phyloP scores from a whole-genome alignment of 2,329 filamentous ascomycete genomes.

The Penicillium sp. region DNA sequence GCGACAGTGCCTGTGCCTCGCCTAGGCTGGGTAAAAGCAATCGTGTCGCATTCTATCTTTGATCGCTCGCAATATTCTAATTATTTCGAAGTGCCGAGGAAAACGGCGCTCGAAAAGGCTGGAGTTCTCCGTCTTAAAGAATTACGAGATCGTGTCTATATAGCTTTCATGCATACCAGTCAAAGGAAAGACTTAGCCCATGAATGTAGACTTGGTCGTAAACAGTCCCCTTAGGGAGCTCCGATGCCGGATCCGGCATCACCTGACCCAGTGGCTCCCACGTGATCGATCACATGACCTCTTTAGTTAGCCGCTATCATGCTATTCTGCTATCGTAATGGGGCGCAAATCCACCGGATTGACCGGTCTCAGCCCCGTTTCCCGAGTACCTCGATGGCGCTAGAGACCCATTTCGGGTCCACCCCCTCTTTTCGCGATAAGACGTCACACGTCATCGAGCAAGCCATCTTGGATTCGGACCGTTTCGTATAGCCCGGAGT shows the following conservation, averaged over 20 bases:
- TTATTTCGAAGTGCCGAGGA: conserved; percentile 14
- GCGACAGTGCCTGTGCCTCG: conserved; percentile 1
- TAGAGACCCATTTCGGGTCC: conserved; percentile 13
- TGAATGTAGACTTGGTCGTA: neutral
- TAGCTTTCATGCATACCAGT: conserved; percentile 8
- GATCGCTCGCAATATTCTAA: conserved; percentile 1
- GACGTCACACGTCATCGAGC: conserved; percentile 22
- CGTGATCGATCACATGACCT: neutral
- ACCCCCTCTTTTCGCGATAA: conserved; percentile 30
- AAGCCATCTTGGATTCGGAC: neutral
- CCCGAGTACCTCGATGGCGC: conserved; percentile 8
- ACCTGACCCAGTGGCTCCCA: neutral
- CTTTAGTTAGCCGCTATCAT: neutral
- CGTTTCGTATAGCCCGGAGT: neutral
- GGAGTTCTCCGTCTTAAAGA: conserved; percentile 7
- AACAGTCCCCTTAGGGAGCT: neutral
- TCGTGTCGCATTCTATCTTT: conserved; percentile 14
- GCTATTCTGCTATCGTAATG: neutral
- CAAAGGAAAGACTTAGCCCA: neutral
- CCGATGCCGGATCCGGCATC: conserved; percentile 5
- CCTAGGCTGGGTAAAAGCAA: conserved; percentile 5
- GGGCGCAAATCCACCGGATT: neutral
- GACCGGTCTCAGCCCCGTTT: neutral
- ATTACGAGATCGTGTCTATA: conserved; percentile 20
- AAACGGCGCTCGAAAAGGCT: conserved; percentile 15